Base-by-base conservation (phyloP, 306 rosid species). In the Rosa chinensis region DNA sequence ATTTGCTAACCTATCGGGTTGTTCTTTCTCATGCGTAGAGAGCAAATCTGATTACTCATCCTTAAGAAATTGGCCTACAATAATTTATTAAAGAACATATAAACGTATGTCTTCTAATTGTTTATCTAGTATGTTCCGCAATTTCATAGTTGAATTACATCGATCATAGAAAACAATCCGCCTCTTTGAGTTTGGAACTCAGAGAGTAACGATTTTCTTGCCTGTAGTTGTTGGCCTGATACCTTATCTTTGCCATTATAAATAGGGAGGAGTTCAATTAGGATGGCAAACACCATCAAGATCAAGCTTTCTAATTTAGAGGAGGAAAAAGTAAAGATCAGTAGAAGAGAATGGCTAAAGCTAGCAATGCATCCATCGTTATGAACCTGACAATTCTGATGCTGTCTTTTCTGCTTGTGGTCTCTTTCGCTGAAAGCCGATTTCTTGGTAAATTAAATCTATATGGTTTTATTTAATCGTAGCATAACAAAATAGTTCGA, bases 261-360 rank as follows among this genome's bases (percentile, higher is more conserved):
- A 74, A 74, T 40, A 56, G 5, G 10, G 39, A 43, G 48, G 48
- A 25, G 9, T 37, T 37, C 47, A 66, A 39, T 39, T 18, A 42
- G 49, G 52, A 56, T n/a, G 39, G n/a, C 40, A 58, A 47, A 17
- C 75, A 10, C 13, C 13, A 9, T 4, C 32, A 8, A 68, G 9
- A 40, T 18, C 52, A 68, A 67, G 35, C 18, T 67, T 20, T 16
- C n/a, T 6, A 42, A 0, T 6, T 3, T 28, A 28, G 20, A 48
- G 14, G 28, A 44, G 39, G 39, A 56, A 55, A 56, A 18, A 8
- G 16, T 5, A 53, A 39, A 16, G 47, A 58, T 4, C 45, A 21
- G n/a, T 18, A 10, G 28, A 52, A 70, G 25, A 77, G 6, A 13
- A 82, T 82, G 85, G 79, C 85, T 52, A 16, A 66, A 21, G 69